Evolutionary conservation across 495 filamentous ascomycete species (phyloP), one percentile per base, ranked within the genome.

Genomic region (Penicillium macrosclerotiorum): DNA sequence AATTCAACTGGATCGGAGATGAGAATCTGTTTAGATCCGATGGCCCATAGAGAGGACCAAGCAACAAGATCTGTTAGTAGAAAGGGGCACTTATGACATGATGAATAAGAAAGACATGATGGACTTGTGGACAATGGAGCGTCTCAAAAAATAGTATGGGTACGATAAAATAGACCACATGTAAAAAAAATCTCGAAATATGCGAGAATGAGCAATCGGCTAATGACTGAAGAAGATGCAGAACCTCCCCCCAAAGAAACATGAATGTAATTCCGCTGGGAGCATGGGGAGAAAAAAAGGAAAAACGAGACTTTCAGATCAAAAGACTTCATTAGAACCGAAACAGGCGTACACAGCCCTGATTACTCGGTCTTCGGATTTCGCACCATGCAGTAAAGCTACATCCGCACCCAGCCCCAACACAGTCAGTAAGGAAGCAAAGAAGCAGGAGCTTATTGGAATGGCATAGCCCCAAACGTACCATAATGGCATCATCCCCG

Each of bases 401-500:
- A 44, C 13, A 16, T 26, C 37, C 32, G 34, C 19, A 12, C 24
- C 23, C 25, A 27, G 27, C 25, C 33, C 13, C 38, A 42, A 29
- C 14, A 37, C 19, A 36, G 37, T 37, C 17, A 23, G 31, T 16
- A 22, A 33, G 8, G 18, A 34, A 47, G 19, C 2, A 27, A 37
- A 26, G 3, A 29, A 30, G 17, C 8, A 13, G 24, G 11, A 37
- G 7, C n/a, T n/a, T n/a, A n/a, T n/a, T n/a, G n/a, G n/a, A n/a
- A n/a, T n/a, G n/a, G n/a, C n/a, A n/a, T n/a, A 18, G 29, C 14
- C 41, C 17, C 8, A 16, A 36, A 64, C 62, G 27, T 53, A 66
- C 64, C 57, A 59, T 63, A 32, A 62, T 64, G 49, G 42, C 55
- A 60, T 76, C 75, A 3, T 69, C 73, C 18, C 74, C 73, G 57